Conservation (phyloP, 2,329 filamentous ascomycete species). For the Cladosporium sp. region DNA sequence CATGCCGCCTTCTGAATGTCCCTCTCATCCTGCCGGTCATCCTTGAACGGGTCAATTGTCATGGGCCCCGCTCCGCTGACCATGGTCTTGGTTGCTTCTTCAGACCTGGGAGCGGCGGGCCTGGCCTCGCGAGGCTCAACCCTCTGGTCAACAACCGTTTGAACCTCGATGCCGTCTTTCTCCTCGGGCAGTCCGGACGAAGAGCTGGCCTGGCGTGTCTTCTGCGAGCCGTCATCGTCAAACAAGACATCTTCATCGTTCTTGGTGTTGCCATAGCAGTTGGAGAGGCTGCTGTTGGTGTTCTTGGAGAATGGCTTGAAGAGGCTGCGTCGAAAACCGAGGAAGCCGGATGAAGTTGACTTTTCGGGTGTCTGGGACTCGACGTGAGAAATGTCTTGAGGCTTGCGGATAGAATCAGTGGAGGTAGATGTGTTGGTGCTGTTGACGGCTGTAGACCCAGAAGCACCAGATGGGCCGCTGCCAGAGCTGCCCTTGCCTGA, state of each 20-base stretch:
- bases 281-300: neutral
- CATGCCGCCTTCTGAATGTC: conserved; percentile 8
- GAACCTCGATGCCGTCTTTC: conserved; percentile 1
- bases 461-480: neutral
- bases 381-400: conserved; percentile 3
- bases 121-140: neutral
- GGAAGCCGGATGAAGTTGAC: neutral
- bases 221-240: neutral
- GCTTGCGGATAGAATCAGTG: conserved; percentile 2
- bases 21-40: conserved; percentile 6
- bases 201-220: neutral
- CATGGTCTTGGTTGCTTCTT: conserved; percentile 4
- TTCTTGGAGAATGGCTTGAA: conserved; percentile 6
- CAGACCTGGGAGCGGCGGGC: neutral
- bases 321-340: conserved; percentile 10
- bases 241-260: conserved; percentile 5
- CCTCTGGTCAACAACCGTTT: conserved; percentile 2
- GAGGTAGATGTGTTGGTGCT: neutral
- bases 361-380: neutral
- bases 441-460: conserved; percentile 4
- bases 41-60: neutral
- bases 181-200: neutral
- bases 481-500: conserved; percentile 5
- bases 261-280: conserved; percentile 5
- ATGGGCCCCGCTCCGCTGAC: neutral